Evolutionary conservation across 495 filamentous ascomycete species (phyloP).

Genomic region (Oidiodendron maius): DNA sequence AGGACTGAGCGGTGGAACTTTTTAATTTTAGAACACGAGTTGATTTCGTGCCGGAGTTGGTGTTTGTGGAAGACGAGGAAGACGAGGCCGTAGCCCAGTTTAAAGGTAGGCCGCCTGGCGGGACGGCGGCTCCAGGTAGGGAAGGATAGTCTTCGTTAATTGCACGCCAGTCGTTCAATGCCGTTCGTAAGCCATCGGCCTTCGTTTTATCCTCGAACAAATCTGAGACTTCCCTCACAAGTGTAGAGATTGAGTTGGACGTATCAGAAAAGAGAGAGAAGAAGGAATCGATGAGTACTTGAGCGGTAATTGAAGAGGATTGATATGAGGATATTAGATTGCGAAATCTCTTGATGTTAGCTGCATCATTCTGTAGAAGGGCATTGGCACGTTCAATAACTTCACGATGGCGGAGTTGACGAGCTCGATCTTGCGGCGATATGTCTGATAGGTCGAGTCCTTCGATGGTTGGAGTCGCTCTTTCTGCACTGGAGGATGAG

Average conservation of each 20-base stretch:
- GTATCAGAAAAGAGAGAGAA: slow-evolving; percentile 74
- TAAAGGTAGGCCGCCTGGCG: slow-evolving; percentile 28
- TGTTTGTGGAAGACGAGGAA: slow-evolving; percentile 28
- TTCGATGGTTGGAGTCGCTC: slow-evolving; percentile 26
- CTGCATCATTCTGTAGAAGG: slow-evolving; percentile 65
- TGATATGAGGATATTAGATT: slow-evolving; percentile 69
- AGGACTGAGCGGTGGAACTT: slow-evolving; percentile 69
- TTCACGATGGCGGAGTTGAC: slow-evolving; percentile 65
- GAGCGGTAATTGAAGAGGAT: slow-evolving; percentile 56
- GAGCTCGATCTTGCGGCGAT: slow-evolving; percentile 72
- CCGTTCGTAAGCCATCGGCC: slow-evolving; percentile 61
- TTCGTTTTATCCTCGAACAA: slow-evolving; percentile 82
- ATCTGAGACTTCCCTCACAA: slow-evolving; percentile 88
- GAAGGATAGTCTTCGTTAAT: slow-evolving; percentile 96
- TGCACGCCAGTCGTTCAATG: slow-evolving; percentile 92
- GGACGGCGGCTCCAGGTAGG: slow-evolving; percentile 42
- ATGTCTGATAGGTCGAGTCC: slow-evolving; percentile 24
- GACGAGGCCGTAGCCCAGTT: slow-evolving; percentile 40
- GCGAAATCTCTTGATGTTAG: slow-evolving; percentile 73
- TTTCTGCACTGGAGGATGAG: slow-evolving; percentile 19
- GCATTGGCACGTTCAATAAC: slow-evolving; percentile 81
- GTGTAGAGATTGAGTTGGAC: slow-evolving; percentile 72
- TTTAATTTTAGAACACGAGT: slow-evolving; percentile 67
- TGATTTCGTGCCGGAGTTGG: slow-evolving; percentile 19
- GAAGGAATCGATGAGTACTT: slow-evolving; percentile 75